Base-by-base conservation (phyloP, 2,329 filamentous ascomycete species). In the Exophiala bonariae region DNA sequence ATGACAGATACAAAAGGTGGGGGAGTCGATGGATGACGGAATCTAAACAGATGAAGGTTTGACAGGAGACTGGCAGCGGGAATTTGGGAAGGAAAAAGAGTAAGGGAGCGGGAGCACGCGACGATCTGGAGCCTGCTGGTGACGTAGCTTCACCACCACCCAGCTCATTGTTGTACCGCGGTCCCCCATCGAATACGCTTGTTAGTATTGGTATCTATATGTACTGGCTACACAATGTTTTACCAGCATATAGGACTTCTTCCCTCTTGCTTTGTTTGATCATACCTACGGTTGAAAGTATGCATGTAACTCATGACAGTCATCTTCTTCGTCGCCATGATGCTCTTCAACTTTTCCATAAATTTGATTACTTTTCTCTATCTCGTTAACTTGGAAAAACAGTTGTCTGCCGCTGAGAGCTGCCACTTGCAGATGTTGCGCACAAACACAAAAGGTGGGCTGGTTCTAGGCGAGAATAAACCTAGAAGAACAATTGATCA, bases 401-500 rank as follows among this genome's bases (percentile, higher is more conserved):
- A n/a, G n/a, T n/a, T n/a, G n/a, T n/a, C n/a, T n/a, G n/a, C n/a
- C n/a, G n/a, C n/a, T n/a, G n/a, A n/a, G n/a, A n/a, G n/a, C 28
- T n/a, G 28, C 11, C 11, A 38, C 35, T 38, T 38, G 35, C 35
- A 18, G 35, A 16, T 16, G 19, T 20, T 8, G 35, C 14, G 35
- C 35, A 20, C 14, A 18, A 38, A 38, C 14, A 38, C 35, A 38
- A 13, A 38, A 38, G 14, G 6, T 38, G 35, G 6, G 3, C 6
- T 8, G 35, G 7, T 38, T 38, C 35, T 38, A 38, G 5, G 35
- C 35, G 35, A 38, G 35, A 38, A 38, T 16, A 16, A 38, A 38
- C 8, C 35, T 38, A 16, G n/a, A 3, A 38, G 35, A 8, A 38
- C 8, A 38, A 4, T 38, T 18, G 7, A 38, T 38, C 35, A 38